Base-by-base conservation (phyloP, 2,329 filamentous ascomycete genomes). In the Ampelomyces quisqualis region DNA sequence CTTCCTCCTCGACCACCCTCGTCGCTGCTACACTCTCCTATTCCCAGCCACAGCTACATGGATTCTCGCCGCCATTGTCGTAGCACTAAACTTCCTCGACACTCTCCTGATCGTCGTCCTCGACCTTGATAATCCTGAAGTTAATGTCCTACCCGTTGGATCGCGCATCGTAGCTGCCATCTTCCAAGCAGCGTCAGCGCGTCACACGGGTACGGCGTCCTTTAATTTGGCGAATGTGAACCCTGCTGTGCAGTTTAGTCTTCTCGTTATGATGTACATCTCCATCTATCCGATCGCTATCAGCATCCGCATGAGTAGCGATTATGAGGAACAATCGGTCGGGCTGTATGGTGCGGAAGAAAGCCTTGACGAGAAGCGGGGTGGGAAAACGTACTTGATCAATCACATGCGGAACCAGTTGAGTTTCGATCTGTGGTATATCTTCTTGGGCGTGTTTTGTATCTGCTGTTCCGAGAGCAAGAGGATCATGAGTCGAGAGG, bases 371-470 rank as follows among this genome's bases (percentile, higher is more conserved):
- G 29, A 31, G 15, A 15, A 31, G 7, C 18, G 11, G 8, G 29
- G 29, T 11, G 29, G 29, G n/a, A 31, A 31, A 17, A 31, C 15
- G 17, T 31, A 31, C 7, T 17, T 31, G 7, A 19, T 31, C 15
- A 31, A 31, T 6, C 29, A 31, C 17, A 31, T 31, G 29, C 29
- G 29, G 14, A 31, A 31, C 17, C 29, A 31, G 15, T 6, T 31
- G 29, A 31, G 29, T 31, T 31, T 31, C 8, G 29, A 31, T n/a
- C 8, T 31, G 29, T 31, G 29, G 29, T 31, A 31, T 31, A 31
- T 31, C n/a, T 31, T 31, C 8, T 9, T 31, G 7, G 29, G 29
- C 4, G 29, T 31, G 6, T 31, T 31, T 17, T 31, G 29, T 15
- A 31, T 31, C 15, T 31, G 29, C 18, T 31, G 29, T 17, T 7